Percentiles rank a stretch among this genome's conserved stretches.
Evolutionary conservation across 73 alveolate species (phyloP).

Genomic region (Breviolum minutum): DNA sequence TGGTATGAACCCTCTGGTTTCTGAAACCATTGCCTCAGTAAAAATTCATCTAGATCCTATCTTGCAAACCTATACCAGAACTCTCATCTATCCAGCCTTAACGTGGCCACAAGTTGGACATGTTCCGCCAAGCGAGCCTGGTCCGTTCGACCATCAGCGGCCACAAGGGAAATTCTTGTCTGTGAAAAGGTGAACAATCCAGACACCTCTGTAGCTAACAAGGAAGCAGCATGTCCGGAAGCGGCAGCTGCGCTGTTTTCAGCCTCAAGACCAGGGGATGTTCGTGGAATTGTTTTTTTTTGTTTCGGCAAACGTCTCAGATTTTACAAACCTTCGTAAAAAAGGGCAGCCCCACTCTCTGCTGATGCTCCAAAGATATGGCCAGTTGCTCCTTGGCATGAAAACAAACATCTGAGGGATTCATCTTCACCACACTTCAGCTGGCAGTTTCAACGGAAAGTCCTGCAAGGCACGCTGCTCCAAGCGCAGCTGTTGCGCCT

Average conservation of each 20-base stretch:
- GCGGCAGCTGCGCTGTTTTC: conserved; percentile 23
- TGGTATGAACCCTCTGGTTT: no score
- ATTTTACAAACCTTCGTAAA: background rate
- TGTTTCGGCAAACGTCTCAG: background rate
- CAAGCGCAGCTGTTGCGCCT: conserved; percentile 28
- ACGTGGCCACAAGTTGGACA: background rate
- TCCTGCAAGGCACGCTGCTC: conserved; percentile 43
- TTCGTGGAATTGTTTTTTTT: background rate
- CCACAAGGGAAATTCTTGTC: no score
- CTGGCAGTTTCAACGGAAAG: background rate
- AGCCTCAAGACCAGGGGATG: background rate
- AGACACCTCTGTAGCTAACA: background rate
- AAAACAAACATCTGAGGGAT: background rate
- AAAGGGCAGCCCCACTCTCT: conserved; percentile 2
- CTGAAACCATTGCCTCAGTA: background rate
- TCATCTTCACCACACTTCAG: background rate
- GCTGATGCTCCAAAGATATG: conserved; percentile 7
- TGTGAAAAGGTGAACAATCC: background rate
- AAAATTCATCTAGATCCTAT: background rate
- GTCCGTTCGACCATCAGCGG: background rate
- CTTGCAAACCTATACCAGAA: background rate
- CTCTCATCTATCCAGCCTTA: background rate
- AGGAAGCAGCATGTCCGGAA: conserved; percentile 10
- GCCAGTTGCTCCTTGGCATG: conserved; percentile 11
- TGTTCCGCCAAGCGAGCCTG: conserved; percentile 14